phyloP scores from a whole-genome alignment of 2,329 filamentous ascomycete species.

The Beauveria bassiana region DNA sequence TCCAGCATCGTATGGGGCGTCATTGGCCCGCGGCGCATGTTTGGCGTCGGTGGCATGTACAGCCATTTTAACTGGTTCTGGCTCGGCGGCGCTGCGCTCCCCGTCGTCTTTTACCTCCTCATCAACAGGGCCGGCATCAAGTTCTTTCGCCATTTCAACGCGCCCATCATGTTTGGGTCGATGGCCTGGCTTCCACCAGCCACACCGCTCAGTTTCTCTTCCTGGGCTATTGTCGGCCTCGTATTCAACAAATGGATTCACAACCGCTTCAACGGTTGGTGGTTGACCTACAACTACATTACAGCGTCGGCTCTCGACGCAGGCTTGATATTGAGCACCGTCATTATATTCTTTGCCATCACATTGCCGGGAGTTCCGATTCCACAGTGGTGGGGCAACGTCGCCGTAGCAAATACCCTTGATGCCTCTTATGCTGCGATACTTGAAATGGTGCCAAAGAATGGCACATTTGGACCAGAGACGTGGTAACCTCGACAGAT shows the following conservation, averaged over 20 bases:
- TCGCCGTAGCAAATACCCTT: conserved; percentile 31
- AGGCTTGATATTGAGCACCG: conserved; percentile 29
- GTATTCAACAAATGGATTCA: conserved; percentile 52
- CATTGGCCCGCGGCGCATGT: conserved; percentile 49
- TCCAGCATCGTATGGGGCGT: conserved; percentile 50
- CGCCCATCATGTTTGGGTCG: conserved; percentile 51
- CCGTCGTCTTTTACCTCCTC: conserved; percentile 38
- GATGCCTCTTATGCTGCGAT: conserved; percentile 19
- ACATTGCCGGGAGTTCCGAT: conserved; percentile 27
- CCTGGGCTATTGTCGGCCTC: conserved; percentile 50
- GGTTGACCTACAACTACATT: conserved; percentile 39
- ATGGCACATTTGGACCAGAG: conserved; percentile 24
- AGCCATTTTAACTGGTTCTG: conserved; percentile 44
- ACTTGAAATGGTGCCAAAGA: conserved; percentile 17
- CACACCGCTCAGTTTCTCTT: conserved; percentile 50
- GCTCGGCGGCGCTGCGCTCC: conserved; percentile 41
- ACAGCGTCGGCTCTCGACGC: conserved; percentile 33
- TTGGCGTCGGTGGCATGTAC: conserved; percentile 45
- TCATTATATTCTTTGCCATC: conserved; percentile 22
- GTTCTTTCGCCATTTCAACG: conserved; percentile 42
- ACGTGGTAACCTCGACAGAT: conserved; percentile 19
- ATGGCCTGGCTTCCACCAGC: conserved; percentile 49
- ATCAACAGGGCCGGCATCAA: conserved; percentile 20
- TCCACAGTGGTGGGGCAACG: conserved; percentile 44
- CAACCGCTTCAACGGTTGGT: conserved; percentile 49